Evolutionary conservation across 1,284 basidiomycete species (phyloP), one percentile per base, ranked within the genome.

Genomic region (Ceraceosorus bombacis): DNA sequence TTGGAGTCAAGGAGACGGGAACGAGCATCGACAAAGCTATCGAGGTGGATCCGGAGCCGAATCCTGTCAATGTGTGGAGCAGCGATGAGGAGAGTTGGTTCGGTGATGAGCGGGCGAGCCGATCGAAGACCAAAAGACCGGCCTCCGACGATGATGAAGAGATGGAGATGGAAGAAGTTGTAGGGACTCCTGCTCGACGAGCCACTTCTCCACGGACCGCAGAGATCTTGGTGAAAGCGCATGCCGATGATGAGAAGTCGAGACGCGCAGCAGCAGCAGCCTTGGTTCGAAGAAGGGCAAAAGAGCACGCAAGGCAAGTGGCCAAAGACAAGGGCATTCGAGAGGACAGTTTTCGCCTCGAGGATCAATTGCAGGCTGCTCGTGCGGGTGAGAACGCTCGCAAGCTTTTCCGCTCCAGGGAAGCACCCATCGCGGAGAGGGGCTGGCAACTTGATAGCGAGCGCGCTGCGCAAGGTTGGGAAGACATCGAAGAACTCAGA

Each of bases 1-100:
- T 99, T 27, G 95, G 94, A 1, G 87, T 96, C 38, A 83, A 85
- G 48, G 86, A 93, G 48, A 66, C 87, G 86, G 84, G 90, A 73
- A 3, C 65, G 5, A 88, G 84, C 4, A 81, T 83, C 60, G 82
- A 85, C 49, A 90, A 90, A 69, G 92, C 94, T 0, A 96, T 98
- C 63, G 84, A 87, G 60, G 84, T 97, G 62, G 74, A 74, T 27
- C 61, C 66, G 36, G 69, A 72, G 48, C 64, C 68, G 5, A 59
- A 27, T 27, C 27, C 27, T 27, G 27, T 27, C 27, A 27, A 67
- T 36, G 57, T 62, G 17, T 61, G 63, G 51, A 62, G 63, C 40
- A 63, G 60, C 49, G 65, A 65, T 39, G 67, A 69, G 15, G 61
- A 62, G 6, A 49, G 59, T 9, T 48, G 53, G 5, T 60, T 55